A percentile compares a stretch with the other conserved stretches of the same genome.
phyloP scores from a whole-genome alignment of 1,284 basidiomycete species.

The Cutaneotrichosporon cutaneum region DNA sequence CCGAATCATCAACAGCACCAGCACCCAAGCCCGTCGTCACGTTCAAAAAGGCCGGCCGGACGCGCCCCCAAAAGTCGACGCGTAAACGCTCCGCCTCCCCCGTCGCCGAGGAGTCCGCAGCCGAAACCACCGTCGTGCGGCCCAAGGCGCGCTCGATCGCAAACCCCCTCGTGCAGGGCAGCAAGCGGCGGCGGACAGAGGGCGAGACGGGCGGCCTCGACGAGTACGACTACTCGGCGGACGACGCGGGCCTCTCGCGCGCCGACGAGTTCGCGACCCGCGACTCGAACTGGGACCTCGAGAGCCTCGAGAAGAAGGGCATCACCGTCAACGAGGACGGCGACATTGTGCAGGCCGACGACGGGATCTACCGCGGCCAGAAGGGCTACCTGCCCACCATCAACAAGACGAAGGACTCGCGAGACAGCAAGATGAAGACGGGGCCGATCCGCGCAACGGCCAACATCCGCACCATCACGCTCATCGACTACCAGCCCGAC shows the following conservation, averaged over 20 bases:
- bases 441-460: conserved; percentile 75
- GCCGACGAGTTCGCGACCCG: conserved; percentile 52
- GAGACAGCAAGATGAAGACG: conserved; percentile 83
- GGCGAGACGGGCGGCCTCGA: conserved; percentile 60
- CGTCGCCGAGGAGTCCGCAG: conserved; percentile 47
- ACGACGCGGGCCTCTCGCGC: conserved; percentile 35
- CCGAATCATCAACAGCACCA: conserved; percentile 23
- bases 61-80: conserved; percentile 61
- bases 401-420: conserved; percentile 65
- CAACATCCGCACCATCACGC: conserved; percentile 91
- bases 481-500: conserved; percentile 97
- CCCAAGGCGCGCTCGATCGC: conserved; percentile 66
- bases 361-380: conserved; percentile 85
- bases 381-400: conserved; percentile 78
- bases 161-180: conserved; percentile 77
- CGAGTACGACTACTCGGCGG: conserved; percentile 59
- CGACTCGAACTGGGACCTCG: conserved; percentile 54
- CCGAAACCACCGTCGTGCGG: conserved; percentile 60
- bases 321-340: conserved; percentile 52
- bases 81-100: conserved; percentile 71
- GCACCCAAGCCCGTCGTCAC: conserved; percentile 61
- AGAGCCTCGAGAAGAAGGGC: conserved; percentile 30
- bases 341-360: conserved; percentile 57
- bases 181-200: conserved; percentile 65
- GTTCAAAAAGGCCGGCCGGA: conserved; percentile 78